Base-by-base conservation (phyloP, 2,329 filamentous ascomycete genomes). In the Rhexocercosporidium sp. region DNA sequence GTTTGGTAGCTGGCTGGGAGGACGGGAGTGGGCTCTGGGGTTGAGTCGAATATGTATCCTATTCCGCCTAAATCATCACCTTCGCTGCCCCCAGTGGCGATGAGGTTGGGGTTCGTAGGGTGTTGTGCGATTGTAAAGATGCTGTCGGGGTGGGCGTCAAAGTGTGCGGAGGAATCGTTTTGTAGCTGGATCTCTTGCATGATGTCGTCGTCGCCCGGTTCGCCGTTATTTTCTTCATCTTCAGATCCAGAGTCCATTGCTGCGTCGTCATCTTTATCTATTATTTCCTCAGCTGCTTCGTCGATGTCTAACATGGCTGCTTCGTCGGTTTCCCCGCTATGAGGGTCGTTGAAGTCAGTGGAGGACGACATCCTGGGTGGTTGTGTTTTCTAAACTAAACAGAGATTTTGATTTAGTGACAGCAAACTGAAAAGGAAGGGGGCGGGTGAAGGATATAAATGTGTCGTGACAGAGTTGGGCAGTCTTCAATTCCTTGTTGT, bases 111-210 rank as follows among this genome's bases (percentile, higher is more conserved):
- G 76, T 92, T 85, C 7, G 89, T 83, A 3, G 96, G 96, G 78
- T 99, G 96, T 78, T 97, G 93, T 20, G 95, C 93, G 78, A 99
- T 96, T 80, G 92, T 89, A 83, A 97, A 99, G 76, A 99, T 92
- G 68, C 91, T 94, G 85, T 97, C 94, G 74, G 89, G 91, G 82
- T 97, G 93, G 41, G 82, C 80, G 82, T 98, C 96, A 77, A 98
- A 97, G 83, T 97, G 95, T 68, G 93, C 95, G 72, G 90, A 85
- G 72, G 93, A 96, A 84, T 99, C 95, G 84, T 98, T 99, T 70
- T 96, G 88, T 7, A 98, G 85, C 49, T 88, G 82, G 49, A 97
- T 88, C 78, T 96, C 93, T 78, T 90, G 82, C 66, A 83, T 76
- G 61, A 83, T 79, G 73, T 90, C 86, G 31, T 83, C 81, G 20